Base-by-base conservation (phyloP, 805 yeast genomes). In the Zygoascus flipseniorum region DNA sequence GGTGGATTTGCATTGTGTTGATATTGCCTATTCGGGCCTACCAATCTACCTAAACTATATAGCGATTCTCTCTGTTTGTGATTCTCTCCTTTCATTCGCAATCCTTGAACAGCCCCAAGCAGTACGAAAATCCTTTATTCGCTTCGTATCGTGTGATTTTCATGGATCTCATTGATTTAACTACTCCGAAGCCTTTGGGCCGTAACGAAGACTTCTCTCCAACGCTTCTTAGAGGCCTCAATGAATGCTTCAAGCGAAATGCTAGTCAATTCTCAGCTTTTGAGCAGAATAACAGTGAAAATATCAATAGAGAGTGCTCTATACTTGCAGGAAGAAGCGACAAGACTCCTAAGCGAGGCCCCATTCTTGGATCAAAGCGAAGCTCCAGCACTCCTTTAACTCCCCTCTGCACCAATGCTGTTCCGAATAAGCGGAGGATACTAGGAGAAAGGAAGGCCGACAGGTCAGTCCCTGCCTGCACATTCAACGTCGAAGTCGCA, bases 201-300 rank as follows among this genome's bases (percentile, higher is more conserved):
- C 16, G 47, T 13, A 46, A 52, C 50, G 19, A 45, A 31, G 31
- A 57, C 41, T 59, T 59, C 50, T 58, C 62, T 8, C 62, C 62
- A 9, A 53, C 55, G 11, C 53, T 58, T n/a, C 50, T 58, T 8
- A 48, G 55, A 47, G 60, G 59, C 8, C 49, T 59, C 26, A 52
- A 53, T 8, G 58, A 58, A 39, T 55, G 60, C 43, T 58, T 58
- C 47, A 48, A 43, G 20, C 39, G 57, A 16, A 46, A 46, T 23
- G 48, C 44, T 8, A 13, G 32, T 18, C 26, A 14, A 8, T 31
- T 31, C 16, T 35, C 39, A 2, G 16, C 16, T 35, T 35, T 35
- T 5, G 39, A 35, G 16, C 39, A 35, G 16, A 19, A 44, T n/a
- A 43, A 31, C 8, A 20, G 11, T 31, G 41, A 16, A 28, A 14